These are phyloP conservation scores for Aaosphaeria arxii DNA, from an alignment of 2,329 filamentous ascomycete species.

Conservation along the genomic window DNA sequence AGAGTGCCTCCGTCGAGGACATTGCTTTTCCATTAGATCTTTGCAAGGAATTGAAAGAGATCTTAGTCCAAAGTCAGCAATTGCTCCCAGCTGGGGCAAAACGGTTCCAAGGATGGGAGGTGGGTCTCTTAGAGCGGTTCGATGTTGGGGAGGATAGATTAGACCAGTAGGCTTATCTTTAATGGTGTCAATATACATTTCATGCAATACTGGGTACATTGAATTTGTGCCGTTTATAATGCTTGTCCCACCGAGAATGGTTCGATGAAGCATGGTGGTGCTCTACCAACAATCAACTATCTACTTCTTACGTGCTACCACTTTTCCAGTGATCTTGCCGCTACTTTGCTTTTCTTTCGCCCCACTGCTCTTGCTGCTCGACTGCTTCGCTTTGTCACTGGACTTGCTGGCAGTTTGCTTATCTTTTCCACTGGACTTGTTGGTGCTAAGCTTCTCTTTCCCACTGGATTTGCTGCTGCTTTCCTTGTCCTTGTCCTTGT, in stretches of 20 bases:
- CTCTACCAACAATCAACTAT: no score
- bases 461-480: neutral
- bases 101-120: conserved; percentile 63
- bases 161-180: no score
- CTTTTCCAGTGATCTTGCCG: no score
- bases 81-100: conserved; percentile 57
- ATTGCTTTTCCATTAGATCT: conserved; percentile 51
- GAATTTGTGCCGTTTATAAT: no score
- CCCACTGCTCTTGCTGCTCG: neutral
- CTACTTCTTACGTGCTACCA: no score
- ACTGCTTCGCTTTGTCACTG: neutral
- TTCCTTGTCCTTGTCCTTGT: neutral
- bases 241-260: no score
- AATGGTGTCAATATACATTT: no score
- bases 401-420: neutral
- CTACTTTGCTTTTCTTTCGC: neutral
- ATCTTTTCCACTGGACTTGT: neutral
- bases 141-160: conserved; percentile 19
- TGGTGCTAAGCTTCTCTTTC: neutral
- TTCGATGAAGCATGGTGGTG: no score
- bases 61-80: conserved; percentile 48
- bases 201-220: no score
- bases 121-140: conserved; percentile 61
- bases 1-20: conserved; percentile 49
- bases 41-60: conserved; percentile 44